A percentile compares a stretch with the other conserved stretches of the same genome.
Conservation (phyloP, 495 filamentous ascomycete species). For the Immersiella caudata region DNA sequence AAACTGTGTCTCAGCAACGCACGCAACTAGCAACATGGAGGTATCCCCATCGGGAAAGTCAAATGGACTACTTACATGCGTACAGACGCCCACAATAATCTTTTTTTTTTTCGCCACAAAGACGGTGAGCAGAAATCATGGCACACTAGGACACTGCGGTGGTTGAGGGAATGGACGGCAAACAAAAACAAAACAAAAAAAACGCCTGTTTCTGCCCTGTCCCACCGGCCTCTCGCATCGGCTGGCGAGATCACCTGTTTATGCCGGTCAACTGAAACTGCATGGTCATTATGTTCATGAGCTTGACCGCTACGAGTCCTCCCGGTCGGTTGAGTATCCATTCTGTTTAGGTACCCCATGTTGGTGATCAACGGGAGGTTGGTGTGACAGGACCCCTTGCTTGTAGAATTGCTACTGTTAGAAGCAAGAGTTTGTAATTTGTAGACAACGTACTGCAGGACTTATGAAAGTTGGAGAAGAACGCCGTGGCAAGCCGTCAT, state of each 20-base stretch:
- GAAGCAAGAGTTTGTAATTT: no score
- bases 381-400: background rate
- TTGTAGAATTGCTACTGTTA: background rate
- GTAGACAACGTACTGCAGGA: no score
- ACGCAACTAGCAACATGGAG: background rate
- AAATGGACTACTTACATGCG: background rate
- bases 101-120: constrained; percentile 15
- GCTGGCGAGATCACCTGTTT: constrained; percentile 5
- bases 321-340: background rate
- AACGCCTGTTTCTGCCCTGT: background rate
- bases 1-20: no score
- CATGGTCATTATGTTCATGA: background rate
- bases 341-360: no score
- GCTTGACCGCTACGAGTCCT: background rate
- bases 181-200: background rate
- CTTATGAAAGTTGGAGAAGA: no score
- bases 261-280: constrained; percentile 4
- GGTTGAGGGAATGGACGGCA: background rate
- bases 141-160: background rate
- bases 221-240: background rate
- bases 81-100: background rate
- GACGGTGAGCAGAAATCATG: constrained; percentile 8
- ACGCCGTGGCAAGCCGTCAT: background rate
- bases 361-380: no score
- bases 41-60: background rate